A percentile compares a stretch with the other conserved stretches of the same genome.
These are phyloP conservation scores for Sclerotinia spermophila DNA, from an alignment of 2,329 filamentous ascomycete species.

Conservation along the genomic window DNA sequence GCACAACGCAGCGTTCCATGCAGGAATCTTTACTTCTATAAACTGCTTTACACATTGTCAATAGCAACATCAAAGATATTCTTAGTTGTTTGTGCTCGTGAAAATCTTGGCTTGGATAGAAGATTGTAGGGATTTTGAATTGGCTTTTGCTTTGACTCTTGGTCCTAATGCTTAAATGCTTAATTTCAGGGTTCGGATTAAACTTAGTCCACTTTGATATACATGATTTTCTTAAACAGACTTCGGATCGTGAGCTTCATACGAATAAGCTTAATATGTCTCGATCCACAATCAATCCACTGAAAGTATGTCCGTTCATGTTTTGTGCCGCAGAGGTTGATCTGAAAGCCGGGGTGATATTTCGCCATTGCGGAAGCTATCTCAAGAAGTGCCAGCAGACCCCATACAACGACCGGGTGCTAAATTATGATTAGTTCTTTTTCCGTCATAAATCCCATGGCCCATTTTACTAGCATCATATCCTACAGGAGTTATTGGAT, in stretches of 20 bases:
- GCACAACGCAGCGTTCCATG: constrained; percentile 36
- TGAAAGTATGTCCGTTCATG: neutral
- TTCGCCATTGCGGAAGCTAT: constrained; percentile 21
- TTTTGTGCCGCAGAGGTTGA: constrained; percentile 13
- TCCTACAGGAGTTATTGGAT: neutral
- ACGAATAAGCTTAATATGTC: constrained; percentile 17
- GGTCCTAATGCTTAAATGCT: constrained; percentile 13
- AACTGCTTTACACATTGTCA: neutral
- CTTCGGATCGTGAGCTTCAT: constrained; percentile 9
- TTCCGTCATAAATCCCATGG: neutral
- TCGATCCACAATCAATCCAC: constrained; percentile 8
- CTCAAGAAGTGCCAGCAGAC: constrained; percentile 16
- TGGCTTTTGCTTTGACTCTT: neutral
- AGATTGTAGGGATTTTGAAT: constrained; percentile 4
- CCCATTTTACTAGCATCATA: neutral
- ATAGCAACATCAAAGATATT: neutral
- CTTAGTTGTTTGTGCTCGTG: neutral
- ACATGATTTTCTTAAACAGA: neutral
- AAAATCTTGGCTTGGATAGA: neutral
- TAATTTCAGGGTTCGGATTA: neutral
- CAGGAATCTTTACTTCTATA: constrained; percentile 19
- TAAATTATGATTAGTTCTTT: constrained; percentile 4
- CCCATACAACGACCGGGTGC: constrained; percentile 3
- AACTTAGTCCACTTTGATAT: neutral
- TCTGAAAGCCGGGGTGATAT: constrained; percentile 15